phyloP scores from a whole-genome alignment of 495 filamentous ascomycete genomes.

The Venustampulla echinocandica region DNA sequence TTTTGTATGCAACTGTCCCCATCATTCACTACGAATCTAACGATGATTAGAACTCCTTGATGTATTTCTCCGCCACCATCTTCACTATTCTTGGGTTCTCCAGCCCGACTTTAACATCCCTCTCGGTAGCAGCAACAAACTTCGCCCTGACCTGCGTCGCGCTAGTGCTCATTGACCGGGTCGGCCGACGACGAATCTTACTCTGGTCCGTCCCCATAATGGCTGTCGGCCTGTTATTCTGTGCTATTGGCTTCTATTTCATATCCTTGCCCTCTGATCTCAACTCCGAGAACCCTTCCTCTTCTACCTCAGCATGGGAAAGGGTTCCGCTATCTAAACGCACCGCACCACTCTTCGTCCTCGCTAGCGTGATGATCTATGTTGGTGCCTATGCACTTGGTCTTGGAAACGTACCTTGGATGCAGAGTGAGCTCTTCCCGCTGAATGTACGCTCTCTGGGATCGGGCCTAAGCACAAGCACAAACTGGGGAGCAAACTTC shows the following conservation, averaged over 20 bases:
- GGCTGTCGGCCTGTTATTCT: conserved; percentile 58
- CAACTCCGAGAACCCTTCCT: conserved; percentile 21
- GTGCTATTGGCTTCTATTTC: conserved; percentile 57
- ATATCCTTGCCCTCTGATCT: conserved; percentile 37
- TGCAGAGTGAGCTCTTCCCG: conserved; percentile 85
- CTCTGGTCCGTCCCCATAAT: conserved; percentile 82
- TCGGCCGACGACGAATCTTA: conserved; percentile 74
- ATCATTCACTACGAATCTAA: conserved; percentile 10
- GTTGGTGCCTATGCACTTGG: conserved; percentile 79
- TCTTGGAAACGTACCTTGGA: conserved; percentile 90
- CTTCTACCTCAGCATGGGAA: conserved; percentile 26
- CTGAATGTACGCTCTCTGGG: conserved; percentile 74
- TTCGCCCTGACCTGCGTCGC: conserved; percentile 72
- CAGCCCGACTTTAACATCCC: conserved; percentile 70
- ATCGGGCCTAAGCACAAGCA: conserved; percentile 73
- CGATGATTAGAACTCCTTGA: conserved; percentile 74
- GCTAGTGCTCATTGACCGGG: conserved; percentile 66
- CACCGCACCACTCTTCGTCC: conserved; percentile 35
- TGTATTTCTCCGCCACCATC: conserved; percentile 93
- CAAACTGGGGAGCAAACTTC: conserved; percentile 85
- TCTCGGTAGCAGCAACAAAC: conserved; percentile 77
- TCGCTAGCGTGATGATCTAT: conserved; percentile 69
- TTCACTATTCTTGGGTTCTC: conserved; percentile 73
- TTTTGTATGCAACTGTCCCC: conserved; percentile 47
- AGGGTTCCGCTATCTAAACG: conserved; percentile 31